A percentile compares a stretch with the other conserved stretches of the same genome.
Evolutionary conservation across 164 flowering plant species (phyloP).

Genomic region (Vitis vinifera): ASM3070453v1 NC_081821.1:4651501-4652000

Average conservation of each 20-base stretch:
- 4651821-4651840: background rate
- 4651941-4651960: background rate
- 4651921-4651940: background rate
- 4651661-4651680: conserved; percentile 92
- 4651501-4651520: conserved; percentile 86
- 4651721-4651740: conserved; percentile 53
- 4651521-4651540: conserved; percentile 93
- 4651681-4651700: conserved; percentile 71
- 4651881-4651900: conserved; percentile 4
- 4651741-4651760: conserved; percentile 86
- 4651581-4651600: conserved; percentile 87
- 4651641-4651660: conserved; percentile 98
- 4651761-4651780: conserved; percentile 31
- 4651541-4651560: conserved; percentile 89
- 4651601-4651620: conserved; percentile 65
- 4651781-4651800: conserved; percentile 12
- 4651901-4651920: background rate
- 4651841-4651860: background rate
- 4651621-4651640: conserved; percentile 93
- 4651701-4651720: conserved; percentile 52
- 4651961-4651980: conserved; percentile 2
- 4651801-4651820: conserved; percentile 12
- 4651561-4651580: conserved; percentile 94
- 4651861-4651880: conserved; percentile 8
- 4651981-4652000: background rate